These are phyloP conservation scores for Cystoisospora suis DNA, from an alignment of 169 alveolate genomes.

Conservation along the genomic window DNA sequence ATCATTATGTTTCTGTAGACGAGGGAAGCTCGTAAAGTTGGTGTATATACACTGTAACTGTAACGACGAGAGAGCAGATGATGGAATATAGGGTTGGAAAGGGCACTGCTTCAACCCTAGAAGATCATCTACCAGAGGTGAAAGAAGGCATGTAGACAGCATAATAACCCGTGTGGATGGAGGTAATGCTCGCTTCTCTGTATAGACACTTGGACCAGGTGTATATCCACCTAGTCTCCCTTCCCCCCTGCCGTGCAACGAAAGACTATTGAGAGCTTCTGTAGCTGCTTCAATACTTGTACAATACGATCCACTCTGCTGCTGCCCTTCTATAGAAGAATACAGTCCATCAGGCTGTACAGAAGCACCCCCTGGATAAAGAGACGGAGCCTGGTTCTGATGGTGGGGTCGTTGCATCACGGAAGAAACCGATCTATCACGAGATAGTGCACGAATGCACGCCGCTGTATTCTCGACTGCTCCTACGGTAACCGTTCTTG, in stretches of 20 bases:
- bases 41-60: constrained; percentile 34
- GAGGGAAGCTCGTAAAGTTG: neutral
- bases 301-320: neutral
- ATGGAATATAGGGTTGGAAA: constrained; percentile 17
- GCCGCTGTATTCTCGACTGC: neutral
- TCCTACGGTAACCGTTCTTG: constrained; percentile 5
- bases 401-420: neutral
- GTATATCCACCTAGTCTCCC: neutral
- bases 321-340: neutral
- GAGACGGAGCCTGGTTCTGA: too few relatives aligned
- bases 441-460: constrained; percentile 3
- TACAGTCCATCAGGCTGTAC: neutral
- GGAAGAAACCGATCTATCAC: neutral
- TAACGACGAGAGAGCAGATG: constrained; percentile 31
- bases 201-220: neutral
- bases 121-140: constrained; percentile 23
- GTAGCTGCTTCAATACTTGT: neutral
- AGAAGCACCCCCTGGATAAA: neutral
- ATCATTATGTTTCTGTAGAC: constrained; percentile 12
- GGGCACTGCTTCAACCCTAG: constrained; percentile 1
- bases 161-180: neutral
- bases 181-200: neutral
- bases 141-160: constrained; percentile 23
- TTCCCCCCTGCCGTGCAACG: neutral
- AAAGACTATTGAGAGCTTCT: neutral